Evolutionary conservation across 192 early-diverging fungal genomes (phyloP).

Genomic region (Geranomyces variabilis): DNA sequence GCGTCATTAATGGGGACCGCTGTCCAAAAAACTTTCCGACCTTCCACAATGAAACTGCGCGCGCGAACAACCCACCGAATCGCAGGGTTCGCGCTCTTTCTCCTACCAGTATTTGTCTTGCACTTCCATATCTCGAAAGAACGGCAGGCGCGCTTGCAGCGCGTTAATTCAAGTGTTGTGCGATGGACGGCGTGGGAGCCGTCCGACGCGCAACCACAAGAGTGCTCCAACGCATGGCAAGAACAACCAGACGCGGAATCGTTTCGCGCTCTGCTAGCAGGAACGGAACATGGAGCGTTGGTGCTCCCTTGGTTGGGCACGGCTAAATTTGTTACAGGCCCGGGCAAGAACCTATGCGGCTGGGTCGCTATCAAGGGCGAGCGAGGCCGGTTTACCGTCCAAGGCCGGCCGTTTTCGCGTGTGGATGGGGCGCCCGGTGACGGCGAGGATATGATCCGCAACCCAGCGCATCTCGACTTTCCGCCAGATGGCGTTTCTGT

Average conservation of each 20-base stretch:
- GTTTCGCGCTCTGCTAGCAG: background rate
- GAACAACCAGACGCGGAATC: constrained; percentile 4
- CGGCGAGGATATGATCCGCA: background rate
- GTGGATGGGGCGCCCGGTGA: background rate
- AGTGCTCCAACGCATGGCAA: background rate
- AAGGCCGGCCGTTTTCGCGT: background rate
- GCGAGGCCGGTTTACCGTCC: background rate
- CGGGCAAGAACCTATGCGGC: constrained; percentile 20
- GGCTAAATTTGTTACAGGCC: background rate
- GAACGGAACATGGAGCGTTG: constrained; percentile 10
- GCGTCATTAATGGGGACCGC: too few relatives aligned
- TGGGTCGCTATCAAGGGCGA: constrained; percentile 24
- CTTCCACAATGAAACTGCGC: too few relatives aligned
- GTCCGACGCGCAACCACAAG: background rate
- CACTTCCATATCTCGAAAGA: background rate
- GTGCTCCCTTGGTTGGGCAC: constrained; percentile 17
- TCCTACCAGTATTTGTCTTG: background rate
- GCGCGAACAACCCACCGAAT: background rate
- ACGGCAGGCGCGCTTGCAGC: background rate
- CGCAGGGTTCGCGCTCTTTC: background rate
- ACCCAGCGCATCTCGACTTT: background rate
- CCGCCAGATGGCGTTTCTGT: constrained; percentile 11
- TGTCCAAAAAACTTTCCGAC: too few relatives aligned
- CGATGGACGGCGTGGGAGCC: constrained; percentile 30
- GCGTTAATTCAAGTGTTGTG: background rate